A percentile compares a stretch with the other conserved stretches of the same genome.
phyloP scores from a whole-genome alignment of 495 filamentous ascomycete genomes.

The Neurospora pannonica region DNA sequence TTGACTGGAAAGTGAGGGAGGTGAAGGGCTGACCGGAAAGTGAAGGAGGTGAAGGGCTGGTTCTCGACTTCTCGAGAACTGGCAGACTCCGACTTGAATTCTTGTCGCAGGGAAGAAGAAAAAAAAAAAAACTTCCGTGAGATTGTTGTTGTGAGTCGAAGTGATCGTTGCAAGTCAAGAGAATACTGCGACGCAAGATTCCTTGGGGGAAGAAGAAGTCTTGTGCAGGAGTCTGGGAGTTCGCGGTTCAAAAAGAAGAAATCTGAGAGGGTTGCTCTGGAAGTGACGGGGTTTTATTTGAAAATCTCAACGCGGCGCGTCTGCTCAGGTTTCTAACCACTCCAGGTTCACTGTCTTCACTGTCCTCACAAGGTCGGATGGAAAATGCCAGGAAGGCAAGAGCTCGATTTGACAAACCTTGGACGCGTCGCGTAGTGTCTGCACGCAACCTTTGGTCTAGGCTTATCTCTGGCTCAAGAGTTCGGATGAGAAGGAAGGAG shows the following conservation, averaged over 20 bases:
- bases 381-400: background rate
- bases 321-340: background rate
- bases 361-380: background rate
- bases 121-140: background rate
- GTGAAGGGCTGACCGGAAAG: background rate
- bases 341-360: background rate
- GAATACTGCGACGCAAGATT: background rate
- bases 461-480: background rate
- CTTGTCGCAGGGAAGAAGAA: background rate
- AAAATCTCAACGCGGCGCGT: background rate
- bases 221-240: background rate
- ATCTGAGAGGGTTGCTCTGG: background rate
- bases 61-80: background rate
- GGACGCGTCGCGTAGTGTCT: background rate
- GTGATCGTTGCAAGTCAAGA: background rate
- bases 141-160: background rate
- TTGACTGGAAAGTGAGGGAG: background rate
- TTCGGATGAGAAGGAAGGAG: background rate
- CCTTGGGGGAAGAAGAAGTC: background rate
- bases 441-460: background rate
- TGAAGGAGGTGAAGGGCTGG: background rate
- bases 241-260: background rate
- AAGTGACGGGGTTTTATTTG: background rate
- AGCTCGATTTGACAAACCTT: background rate
- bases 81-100: background rate